Evolutionary conservation across 1,284 basidiomycete genomes (phyloP), one percentile per base, ranked within the genome.

Genomic region (Fomes fomentarius): DNA sequence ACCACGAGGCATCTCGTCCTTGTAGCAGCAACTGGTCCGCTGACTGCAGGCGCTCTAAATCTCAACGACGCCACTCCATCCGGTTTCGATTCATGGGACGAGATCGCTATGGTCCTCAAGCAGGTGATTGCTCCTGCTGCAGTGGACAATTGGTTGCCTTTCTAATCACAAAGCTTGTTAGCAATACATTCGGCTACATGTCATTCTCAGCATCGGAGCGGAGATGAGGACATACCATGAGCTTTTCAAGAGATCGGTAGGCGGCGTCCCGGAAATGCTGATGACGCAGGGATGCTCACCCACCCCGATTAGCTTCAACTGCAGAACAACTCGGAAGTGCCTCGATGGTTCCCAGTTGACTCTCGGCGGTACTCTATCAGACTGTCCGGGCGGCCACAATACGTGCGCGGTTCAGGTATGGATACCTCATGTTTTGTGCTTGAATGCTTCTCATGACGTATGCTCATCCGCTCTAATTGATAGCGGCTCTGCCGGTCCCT

Each of bases 181-280:
- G 85, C 74, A 76, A 50, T 69, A 78, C 41, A 80, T 86, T 42
- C 76, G 80, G 52, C 79, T 81, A 56, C 85, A 87, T 67, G 74
- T 87, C 71, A 77, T 85, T 49, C 69, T 84, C 52, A 75, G 71
- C 46, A 62, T 78, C 43, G 72, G 71, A 53, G 70, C 75, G 51
- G 71, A 79, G 58, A 76, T 78, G 69, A 64, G 71, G 12, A 63
- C 72, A 15, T 73, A 85, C 52, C 72, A 69, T 33, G 71, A 76
- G 35, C 65, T 87, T 17, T 87, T 85, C 64, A 70, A 77, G 47
- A 76, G 80, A 58, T 78, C 75, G 63, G 85, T 87, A 69, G 62
- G 82, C 50, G 61, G 53, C 10, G 52, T 57, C 44, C 25, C 19
- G 30, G 47, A 17, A 39, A 39, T 33, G 31, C 31, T 19, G 8